A percentile compares a stretch with the other conserved stretches of the same genome.
phyloP scores from a whole-genome alignment of 371 early-diverging fungal species.

The Mortierella sp. region DNA sequence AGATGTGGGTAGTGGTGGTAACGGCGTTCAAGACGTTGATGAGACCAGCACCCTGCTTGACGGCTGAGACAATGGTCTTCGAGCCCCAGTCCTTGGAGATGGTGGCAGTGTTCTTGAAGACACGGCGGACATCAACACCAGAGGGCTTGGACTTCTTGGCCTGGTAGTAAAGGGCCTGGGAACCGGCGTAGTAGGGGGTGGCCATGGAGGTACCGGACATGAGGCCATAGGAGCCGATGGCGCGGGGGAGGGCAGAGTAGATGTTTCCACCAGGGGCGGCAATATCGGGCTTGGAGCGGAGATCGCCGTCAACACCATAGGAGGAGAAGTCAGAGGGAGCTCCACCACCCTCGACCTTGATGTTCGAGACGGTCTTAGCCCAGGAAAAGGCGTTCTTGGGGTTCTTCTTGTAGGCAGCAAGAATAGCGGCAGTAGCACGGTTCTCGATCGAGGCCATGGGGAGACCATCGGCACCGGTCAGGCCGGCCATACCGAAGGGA shows the following conservation, averaged over 20 bases:
- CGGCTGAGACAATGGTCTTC: slow-evolving; percentile 54
- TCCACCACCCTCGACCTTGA: slow-evolving; percentile 62
- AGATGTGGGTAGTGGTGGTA: slow-evolving; percentile 61
- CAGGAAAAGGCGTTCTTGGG: slow-evolving; percentile 19
- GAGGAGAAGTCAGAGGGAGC: slow-evolving; percentile 68
- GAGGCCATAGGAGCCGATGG: slow-evolving; percentile 54
- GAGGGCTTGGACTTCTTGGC: slow-evolving; percentile 33
- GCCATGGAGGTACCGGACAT: slow-evolving; percentile 69
- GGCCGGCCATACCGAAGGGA: slow-evolving; percentile 54
- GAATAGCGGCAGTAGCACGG: slow-evolving; percentile 45
- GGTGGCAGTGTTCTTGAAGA: slow-evolving; percentile 58
- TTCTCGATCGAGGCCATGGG: slow-evolving; percentile 46
- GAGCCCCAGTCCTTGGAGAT: slow-evolving; percentile 18
- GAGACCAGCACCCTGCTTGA: slow-evolving; percentile 84
- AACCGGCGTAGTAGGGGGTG: slow-evolving; percentile 70
- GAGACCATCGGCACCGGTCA: slow-evolving; percentile 20
- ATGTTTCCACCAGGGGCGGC: slow-evolving; percentile 56
- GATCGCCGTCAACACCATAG: slow-evolving; percentile 77
- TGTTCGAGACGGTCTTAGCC: slow-evolving; percentile 10
- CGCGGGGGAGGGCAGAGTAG: slow-evolving; percentile 44
- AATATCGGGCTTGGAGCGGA: slow-evolving; percentile 80
- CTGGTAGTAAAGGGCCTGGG: slow-evolving; percentile 69
- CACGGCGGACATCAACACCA: slow-evolving; percentile 30
- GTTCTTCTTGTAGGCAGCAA: slow-evolving; percentile 26
- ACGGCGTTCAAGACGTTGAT: slow-evolving; percentile 76